These are phyloP conservation scores for Hypoxylon sp. DNA, from an alignment of 2,329 filamentous ascomycete genomes.

Conservation along the genomic window DNA sequence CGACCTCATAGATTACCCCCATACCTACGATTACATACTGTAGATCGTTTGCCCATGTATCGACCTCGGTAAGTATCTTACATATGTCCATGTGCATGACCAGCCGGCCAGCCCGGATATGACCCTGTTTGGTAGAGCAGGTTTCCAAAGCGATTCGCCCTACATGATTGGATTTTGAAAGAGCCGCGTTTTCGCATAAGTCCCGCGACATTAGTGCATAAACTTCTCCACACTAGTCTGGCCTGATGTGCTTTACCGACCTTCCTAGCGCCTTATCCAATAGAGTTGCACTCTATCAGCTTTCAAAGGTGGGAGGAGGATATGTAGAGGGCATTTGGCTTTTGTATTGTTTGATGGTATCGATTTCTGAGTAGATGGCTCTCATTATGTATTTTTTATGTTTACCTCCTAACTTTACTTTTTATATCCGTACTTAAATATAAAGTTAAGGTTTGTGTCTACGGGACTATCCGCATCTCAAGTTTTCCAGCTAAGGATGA, in stretches of 20 bases:
- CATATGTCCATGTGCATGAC: neutral
- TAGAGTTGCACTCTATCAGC: neutral
- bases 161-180: constrained; percentile 38
- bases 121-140: constrained; percentile 9
- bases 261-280: neutral
- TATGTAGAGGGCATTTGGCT: neutral
- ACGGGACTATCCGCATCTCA: constrained; percentile 2
- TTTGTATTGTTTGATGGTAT: neutral
- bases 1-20: constrained; percentile 7
- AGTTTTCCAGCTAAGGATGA: neutral
- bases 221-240: constrained; percentile 34
- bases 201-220: constrained; percentile 41
- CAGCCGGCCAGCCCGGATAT: too few relatives aligned
- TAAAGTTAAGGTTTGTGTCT: neutral
- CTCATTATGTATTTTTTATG: neutral
- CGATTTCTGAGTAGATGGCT: neutral
- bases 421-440: neutral
- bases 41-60: neutral
- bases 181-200: constrained; percentile 42
- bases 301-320: too few relatives aligned
- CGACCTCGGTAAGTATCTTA: neutral
- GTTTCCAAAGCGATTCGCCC: constrained; percentile 26
- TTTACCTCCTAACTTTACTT: neutral
- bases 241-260: constrained; percentile 18
- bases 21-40: neutral